Evolutionary conservation across 257 asterid species (phyloP).

Genomic region (Pogostemon cablin): DNA sequence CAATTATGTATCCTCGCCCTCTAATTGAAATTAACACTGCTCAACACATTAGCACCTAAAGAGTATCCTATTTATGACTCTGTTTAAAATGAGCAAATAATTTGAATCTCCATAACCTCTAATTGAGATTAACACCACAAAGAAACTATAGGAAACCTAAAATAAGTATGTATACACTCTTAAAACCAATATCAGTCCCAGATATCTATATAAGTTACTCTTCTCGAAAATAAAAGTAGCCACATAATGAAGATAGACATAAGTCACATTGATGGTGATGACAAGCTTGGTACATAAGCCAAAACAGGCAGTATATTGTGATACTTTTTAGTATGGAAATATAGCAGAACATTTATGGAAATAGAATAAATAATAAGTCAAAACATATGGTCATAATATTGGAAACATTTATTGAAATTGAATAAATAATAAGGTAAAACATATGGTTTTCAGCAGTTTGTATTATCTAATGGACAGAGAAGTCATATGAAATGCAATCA

Average conservation of each 20-base stretch:
- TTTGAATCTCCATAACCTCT: slow-evolving; percentile 3
- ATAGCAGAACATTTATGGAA: background rate
- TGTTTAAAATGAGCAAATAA: slow-evolving; percentile 1
- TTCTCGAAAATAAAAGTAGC: slow-evolving; percentile 17
- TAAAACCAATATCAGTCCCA: background rate
- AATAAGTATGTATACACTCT: background rate
- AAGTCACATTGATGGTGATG: background rate
- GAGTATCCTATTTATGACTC: slow-evolving; percentile 3
- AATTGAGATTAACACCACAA: slow-evolving; percentile 5
- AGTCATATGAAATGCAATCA: slow-evolving; percentile 43
- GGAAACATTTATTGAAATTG: background rate
- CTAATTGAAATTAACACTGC: slow-evolving; percentile 3
- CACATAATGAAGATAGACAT: background rate
- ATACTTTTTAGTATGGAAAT: background rate
- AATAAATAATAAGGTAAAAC: background rate
- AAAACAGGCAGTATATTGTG: slow-evolving; percentile 12
- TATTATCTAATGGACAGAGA: slow-evolving; percentile 12
- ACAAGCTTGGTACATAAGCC: background rate
- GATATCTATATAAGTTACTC: slow-evolving; percentile 22
- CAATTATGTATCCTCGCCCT: slow-evolving; percentile 15
- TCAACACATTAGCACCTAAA: slow-evolving; percentile 5
- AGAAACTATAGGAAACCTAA: slow-evolving; percentile 14
- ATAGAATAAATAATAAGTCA: slow-evolving; percentile 2
- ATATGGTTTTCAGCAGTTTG: background rate
- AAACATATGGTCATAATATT: background rate